These are phyloP conservation scores for Kazachstania viticola DNA, from an alignment of 805 yeast genomes.

Conservation along the genomic window DNA sequence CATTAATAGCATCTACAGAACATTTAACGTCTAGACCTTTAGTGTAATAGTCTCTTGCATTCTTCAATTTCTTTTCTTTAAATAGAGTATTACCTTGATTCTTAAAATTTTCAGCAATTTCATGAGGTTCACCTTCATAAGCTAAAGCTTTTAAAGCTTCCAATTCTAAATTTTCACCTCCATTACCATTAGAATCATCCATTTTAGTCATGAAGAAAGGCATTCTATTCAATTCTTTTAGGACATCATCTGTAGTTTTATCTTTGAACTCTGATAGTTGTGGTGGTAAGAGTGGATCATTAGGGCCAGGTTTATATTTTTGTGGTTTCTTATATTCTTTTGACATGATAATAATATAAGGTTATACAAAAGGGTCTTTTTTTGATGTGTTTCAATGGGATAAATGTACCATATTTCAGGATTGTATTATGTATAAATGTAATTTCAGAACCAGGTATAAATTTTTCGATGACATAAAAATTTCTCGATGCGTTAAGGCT, in stretches of 20 bases:
- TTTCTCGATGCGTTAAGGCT: too few relatives aligned
- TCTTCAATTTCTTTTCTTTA: slow-evolving; percentile 54
- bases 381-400: too few relatives aligned
- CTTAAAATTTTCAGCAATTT: slow-evolving; percentile 79
- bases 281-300: slow-evolving; percentile 71
- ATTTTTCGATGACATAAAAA: too few relatives aligned
- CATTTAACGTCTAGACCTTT: slow-evolving; percentile 69
- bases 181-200: slow-evolving; percentile 65
- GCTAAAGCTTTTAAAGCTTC: slow-evolving; percentile 89
- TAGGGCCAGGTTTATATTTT: slow-evolving; percentile 36
- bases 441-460: too few relatives aligned
- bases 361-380: background rate
- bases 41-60: slow-evolving; percentile 69
- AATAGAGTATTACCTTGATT: slow-evolving; percentile 87
- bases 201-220: slow-evolving; percentile 92
- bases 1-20: slow-evolving; percentile 41
- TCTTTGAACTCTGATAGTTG: slow-evolving; percentile 53
- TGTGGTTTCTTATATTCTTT: slow-evolving; percentile 24
- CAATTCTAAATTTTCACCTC: slow-evolving; percentile 59
- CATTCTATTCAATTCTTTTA: slow-evolving; percentile 64
- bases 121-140: slow-evolving; percentile 92
- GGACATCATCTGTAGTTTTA: slow-evolving; percentile 64
- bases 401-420: too few relatives aligned
- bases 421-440: too few relatives aligned
- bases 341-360: slow-evolving; percentile 4